Base-by-base conservation (phyloP, 75 land plant species). In the Selaginella tamariscina region DNA sequence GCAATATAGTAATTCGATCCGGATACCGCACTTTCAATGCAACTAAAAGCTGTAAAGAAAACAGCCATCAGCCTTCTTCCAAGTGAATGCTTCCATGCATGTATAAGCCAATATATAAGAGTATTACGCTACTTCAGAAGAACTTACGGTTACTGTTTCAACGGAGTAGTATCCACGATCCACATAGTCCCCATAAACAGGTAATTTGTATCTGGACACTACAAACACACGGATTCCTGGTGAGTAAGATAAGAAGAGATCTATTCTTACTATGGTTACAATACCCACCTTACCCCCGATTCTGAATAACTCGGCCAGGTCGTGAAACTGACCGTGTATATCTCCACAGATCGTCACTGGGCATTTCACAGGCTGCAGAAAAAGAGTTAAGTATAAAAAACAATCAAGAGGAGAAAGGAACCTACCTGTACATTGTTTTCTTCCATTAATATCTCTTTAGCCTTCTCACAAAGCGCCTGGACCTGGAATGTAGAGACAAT, bases 91-190 rank as follows among this genome's bases (percentile, higher is more conserved):
- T 2, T n/a, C n/a, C n/a, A n/a, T n/a, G n/a, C n/a, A n/a, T n/a
- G n/a, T n/a, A n/a, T n/a, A n/a, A n/a, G n/a, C n/a, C n/a, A n/a
- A n/a, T n/a, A n/a, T n/a, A n/a, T n/a, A n/a, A n/a, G n/a, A n/a
- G n/a, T n/a, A n/a, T n/a, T n/a, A n/a, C n/a, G n/a, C n/a, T n/a
- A 39, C 49, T 5, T 5, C 11, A 39, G 49, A 15, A n/a, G 23
- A 30, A 79, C 91, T 81, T 73, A 91, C 96, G 20, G 96, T 85
- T 15, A 84, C 93, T 39, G 97, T 92, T 79, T 92, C 97, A 65
- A 92, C 97, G 24, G 97, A 92, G 79, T 92, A 92, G 67, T 88
- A 92, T 2, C 97, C 97, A 56, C 97, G 97, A 56, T 92, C 97
- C 8, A 92, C 97, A 81, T 87, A 92, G 66, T 92, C 97, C 97